phyloP scores from a whole-genome alignment of 1,284 basidiomycete species.

The Marasmius oreades region DNA sequence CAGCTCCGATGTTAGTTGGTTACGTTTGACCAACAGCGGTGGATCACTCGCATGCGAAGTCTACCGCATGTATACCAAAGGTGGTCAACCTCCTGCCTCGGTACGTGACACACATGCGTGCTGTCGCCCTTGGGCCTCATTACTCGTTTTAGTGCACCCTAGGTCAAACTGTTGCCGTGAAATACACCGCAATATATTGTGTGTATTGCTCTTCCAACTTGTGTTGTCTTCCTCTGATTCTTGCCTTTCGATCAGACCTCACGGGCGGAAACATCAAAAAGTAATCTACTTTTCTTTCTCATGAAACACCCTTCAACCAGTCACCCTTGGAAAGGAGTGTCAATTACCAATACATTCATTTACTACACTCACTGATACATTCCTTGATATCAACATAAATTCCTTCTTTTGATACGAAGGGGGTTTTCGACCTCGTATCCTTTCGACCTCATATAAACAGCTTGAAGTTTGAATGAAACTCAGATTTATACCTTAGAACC shows the following conservation, averaged over 20 bases:
- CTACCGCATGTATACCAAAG: conserved; percentile 54
- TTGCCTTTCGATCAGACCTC: conserved; percentile 2
- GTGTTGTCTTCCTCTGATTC: background rate
- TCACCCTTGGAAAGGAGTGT: too few species aligned
- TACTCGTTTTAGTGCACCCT: conserved; percentile 8
- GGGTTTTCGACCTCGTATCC: too few species aligned
- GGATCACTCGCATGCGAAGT: conserved; percentile 51
- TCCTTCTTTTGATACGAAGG: too few species aligned
- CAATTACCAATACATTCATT: too few species aligned
- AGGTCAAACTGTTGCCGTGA: conserved; percentile 7
- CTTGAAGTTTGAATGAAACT: too few species aligned
- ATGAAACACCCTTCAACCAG: too few species aligned
- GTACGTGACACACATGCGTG: conserved; percentile 29
- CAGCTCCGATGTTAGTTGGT: conserved; percentile 51
- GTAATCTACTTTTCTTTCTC: background rate
- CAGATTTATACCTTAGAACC: too few species aligned
- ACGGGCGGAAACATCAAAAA: conserved; percentile 5
- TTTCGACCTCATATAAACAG: too few species aligned
- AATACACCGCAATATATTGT: conserved; percentile 15
- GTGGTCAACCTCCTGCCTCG: conserved; percentile 60
- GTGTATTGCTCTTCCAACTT: background rate
- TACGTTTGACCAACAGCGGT: conserved; percentile 43
- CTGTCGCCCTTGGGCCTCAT: background rate
- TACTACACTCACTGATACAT: too few species aligned
- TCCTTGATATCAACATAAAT: too few species aligned